These are phyloP conservation scores for Pseudogymnoascus sp. DNA, from an alignment of 2,329 filamentous ascomycete species.

Conservation along the genomic window DNA sequence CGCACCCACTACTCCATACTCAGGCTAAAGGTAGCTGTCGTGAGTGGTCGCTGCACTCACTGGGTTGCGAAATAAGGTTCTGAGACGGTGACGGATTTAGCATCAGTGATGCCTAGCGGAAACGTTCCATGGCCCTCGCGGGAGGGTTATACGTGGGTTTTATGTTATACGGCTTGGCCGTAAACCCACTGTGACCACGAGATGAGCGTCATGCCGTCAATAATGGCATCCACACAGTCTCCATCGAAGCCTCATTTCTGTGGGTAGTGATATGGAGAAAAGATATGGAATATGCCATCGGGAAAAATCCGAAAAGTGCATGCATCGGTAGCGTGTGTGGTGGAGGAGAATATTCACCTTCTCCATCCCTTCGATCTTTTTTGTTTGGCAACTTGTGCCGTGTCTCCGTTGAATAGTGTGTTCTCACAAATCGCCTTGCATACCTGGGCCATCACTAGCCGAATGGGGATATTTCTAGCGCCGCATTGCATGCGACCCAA, in stretches of 20 bases:
- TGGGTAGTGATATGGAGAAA: background rate
- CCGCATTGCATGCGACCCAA: background rate
- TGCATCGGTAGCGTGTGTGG: background rate
- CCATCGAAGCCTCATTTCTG: constrained; percentile 1
- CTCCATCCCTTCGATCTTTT: background rate
- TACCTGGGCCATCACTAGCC: background rate
- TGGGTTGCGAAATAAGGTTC: background rate
- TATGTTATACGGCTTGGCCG: background rate
- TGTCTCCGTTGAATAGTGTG: background rate
- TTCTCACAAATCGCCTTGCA: background rate
- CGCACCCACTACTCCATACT: background rate
- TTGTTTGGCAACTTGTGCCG: background rate
- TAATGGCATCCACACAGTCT: background rate
- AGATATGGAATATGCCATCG: background rate
- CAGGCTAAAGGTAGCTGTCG: background rate
- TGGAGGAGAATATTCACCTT: background rate
- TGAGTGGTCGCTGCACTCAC: constrained; percentile 2
- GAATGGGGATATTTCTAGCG: constrained; percentile 1
- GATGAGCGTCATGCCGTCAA: background rate
- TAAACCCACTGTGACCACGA: background rate
- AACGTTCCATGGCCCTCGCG: background rate
- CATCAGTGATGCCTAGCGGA: background rate
- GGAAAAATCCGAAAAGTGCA: background rate
- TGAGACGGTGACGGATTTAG: background rate
- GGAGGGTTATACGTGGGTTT: background rate